Base-by-base conservation (phyloP, 2,329 filamentous ascomycete genomes). In the Penicillium sp. region DNA sequence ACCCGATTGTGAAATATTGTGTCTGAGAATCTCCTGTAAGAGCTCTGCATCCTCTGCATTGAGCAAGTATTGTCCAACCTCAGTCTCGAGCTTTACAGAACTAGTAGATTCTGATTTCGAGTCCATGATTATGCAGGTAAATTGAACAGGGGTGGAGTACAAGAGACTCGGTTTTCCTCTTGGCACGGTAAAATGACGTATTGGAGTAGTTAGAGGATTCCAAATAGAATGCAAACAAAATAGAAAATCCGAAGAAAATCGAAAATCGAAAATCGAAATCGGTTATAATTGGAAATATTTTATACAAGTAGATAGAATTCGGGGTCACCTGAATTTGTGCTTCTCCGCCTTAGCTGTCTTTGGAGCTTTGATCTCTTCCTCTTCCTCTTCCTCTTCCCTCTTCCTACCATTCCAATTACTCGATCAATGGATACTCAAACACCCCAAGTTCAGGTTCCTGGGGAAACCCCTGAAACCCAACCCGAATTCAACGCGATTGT, bases 41-140 rank as follows among this genome's bases (percentile, higher is more conserved):
- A 63, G 38, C 42, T 78, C 75, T 0, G 78, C 74, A 56, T 83
- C 80, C 50, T 82, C 78, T 2, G 78, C 75, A 0, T 74, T 80
- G 28, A 83, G 67, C 17, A 77, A 73, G 59, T 82, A 81, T 49
- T 75, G 69, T 16, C 77, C 78, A 14, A 17, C 42, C 11, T 22
- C 28, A 45, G 28, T 22, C 26, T 19, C 26, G 31, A 35, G 14
- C 14, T 35, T 35, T 12, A 35, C 12, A 35, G 31, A 35, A 35
- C 16, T 12, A 7, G 11, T 31, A 12, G 41, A 31, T 45, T 33
- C 42, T 45, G 9, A 8, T 45, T 45, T n/a, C 10, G n/a, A 17
- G 19, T 25, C 12, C 37, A 22, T 43, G n/a, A 8, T 33, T 33
- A 16, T 45, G 42, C 28, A 44, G 11, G 17, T 33, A n/a, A 19